Evolutionary conservation across 2,329 filamentous ascomycete species (phyloP).

Genomic region (Penicillium italicum): DNA sequence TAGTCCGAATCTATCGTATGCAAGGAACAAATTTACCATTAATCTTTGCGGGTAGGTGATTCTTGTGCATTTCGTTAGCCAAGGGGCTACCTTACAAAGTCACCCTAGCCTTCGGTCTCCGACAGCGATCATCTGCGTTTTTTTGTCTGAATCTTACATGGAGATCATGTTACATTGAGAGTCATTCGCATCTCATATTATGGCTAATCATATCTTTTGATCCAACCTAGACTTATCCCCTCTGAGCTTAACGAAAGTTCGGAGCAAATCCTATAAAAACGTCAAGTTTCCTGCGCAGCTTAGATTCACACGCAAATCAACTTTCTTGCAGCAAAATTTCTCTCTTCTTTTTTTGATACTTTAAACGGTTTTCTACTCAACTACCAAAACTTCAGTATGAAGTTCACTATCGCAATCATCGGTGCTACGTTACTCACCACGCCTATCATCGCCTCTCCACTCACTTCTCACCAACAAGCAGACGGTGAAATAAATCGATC

Average conservation of each 20-base stretch:
- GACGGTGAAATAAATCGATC: constrained; percentile 24
- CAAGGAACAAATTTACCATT: too few species aligned
- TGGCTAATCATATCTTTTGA: neutral
- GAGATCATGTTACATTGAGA: neutral
- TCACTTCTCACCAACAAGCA: constrained; percentile 41
- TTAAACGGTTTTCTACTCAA: too few species aligned
- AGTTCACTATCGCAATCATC: constrained; percentile 41
- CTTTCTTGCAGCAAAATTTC: neutral
- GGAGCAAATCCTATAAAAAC: neutral
- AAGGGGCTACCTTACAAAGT: neutral
- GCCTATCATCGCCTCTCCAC: constrained; percentile 47
- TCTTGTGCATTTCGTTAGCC: too few species aligned
- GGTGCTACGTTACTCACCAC: constrained; percentile 41
- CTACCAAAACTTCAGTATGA: constrained; percentile 43
- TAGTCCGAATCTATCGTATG: too few species aligned
- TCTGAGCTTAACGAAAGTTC: neutral
- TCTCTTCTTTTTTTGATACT: neutral
- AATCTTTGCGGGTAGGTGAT: too few species aligned
- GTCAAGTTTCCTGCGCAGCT: neutral
- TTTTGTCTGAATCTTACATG: neutral
- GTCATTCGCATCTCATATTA: too few species aligned
- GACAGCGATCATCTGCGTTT: neutral
- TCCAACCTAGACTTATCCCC: neutral
- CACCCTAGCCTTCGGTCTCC: neutral
- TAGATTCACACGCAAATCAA: neutral